Conservation (phyloP, 805 yeast genomes). For the Ogataea polymorpha region DNA sequence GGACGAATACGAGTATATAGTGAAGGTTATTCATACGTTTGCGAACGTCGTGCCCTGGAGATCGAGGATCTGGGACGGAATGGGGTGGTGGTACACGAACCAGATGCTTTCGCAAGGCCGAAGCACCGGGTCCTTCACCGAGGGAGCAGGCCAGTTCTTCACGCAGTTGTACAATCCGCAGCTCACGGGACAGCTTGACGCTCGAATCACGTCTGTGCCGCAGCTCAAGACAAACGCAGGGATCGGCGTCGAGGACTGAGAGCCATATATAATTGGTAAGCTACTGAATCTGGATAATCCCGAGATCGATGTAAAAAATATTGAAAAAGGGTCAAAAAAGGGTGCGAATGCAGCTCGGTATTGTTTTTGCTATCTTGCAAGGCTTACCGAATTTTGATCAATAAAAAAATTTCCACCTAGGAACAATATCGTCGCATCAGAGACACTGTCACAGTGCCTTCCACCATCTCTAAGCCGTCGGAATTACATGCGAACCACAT, state of each 20-base stretch:
- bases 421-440: background rate
- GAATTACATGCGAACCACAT: background rate
- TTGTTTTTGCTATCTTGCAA: background rate
- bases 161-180: constrained; percentile 15
- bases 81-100: constrained; percentile 18
- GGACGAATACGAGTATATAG: constrained; percentile 7
- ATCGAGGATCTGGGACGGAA: constrained; percentile 14
- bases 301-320: background rate
- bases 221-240: constrained; percentile 4
- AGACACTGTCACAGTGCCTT: background rate
- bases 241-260: constrained; percentile 5
- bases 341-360: background rate
- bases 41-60: constrained; percentile 16
- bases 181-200: constrained; percentile 1
- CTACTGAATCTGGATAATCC: background rate
- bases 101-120: constrained; percentile 3
- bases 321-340: background rate
- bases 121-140: background rate
- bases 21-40: constrained; percentile 9
- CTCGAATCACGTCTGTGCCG: constrained; percentile 7
- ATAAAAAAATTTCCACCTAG: background rate
- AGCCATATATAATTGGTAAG: background rate
- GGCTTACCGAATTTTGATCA: background rate
- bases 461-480: background rate
- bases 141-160: constrained; percentile 14